These are phyloP conservation scores for Boletellus ananiceps DNA, from an alignment of 768 basidiomycete genomes.

Conservation along the genomic window DNA sequence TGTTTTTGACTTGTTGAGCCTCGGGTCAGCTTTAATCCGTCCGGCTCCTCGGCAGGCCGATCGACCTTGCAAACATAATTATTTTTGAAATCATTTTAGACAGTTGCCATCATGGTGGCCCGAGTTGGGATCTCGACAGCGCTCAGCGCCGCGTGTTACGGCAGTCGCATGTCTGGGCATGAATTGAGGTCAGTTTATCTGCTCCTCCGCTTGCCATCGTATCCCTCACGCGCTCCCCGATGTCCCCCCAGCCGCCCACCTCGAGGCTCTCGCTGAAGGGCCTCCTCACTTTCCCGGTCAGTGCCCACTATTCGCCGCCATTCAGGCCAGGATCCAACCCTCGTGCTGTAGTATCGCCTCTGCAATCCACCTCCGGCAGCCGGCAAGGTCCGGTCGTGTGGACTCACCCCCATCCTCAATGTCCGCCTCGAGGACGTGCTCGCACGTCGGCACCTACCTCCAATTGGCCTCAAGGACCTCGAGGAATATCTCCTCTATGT, in stretches of 20 bases:
- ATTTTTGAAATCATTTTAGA: not conserved
- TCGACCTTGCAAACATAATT: not conserved
- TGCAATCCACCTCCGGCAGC: constrained; percentile 68
- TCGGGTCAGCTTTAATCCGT: constrained; percentile 7
- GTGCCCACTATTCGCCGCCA: constrained; percentile 1
- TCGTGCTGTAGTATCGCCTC: constrained; percentile 37
- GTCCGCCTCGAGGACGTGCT: constrained; percentile 73
- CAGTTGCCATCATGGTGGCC: constrained; percentile 4
- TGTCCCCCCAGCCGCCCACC: constrained; percentile 26
- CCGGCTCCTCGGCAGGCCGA: constrained; percentile 8
- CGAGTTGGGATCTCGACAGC: constrained; percentile 15
- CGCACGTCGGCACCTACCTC: constrained; percentile 72
- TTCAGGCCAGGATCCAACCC: not conserved
- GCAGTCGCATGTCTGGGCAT: constrained; percentile 6
- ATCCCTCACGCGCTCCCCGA: constrained; percentile 1
- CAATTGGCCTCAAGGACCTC: constrained; percentile 71
- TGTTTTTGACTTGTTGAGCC: constrained; percentile 10
- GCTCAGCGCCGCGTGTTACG: constrained; percentile 7
- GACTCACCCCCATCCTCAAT: constrained; percentile 61
- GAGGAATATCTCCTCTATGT: constrained; percentile 82
- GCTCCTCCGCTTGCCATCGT: not conserved
- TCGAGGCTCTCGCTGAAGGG: constrained; percentile 31
- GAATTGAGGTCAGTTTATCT: constrained; percentile 15
- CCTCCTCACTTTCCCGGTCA: constrained; percentile 38
- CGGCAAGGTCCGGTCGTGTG: constrained; percentile 63